These are phyloP conservation scores for Yamadazyma conglobata DNA, from an alignment of 1,139 yeast genomes.

Conservation along the genomic window DNA sequence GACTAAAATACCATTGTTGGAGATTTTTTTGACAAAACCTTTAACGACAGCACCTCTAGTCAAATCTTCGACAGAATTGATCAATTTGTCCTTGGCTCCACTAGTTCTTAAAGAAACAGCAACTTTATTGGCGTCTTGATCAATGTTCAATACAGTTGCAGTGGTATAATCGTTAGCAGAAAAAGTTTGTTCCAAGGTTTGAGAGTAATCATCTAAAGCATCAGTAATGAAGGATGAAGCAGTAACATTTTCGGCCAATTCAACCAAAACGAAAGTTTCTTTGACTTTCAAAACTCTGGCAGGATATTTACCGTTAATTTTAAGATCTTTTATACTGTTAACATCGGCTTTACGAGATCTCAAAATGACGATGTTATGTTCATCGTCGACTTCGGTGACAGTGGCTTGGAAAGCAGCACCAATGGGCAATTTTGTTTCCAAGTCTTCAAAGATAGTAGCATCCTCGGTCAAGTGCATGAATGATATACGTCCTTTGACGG, in stretches of 20 bases:
- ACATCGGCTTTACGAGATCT: conserved; percentile 47
- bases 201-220: conserved; percentile 68
- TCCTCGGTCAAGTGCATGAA: conserved; percentile 63
- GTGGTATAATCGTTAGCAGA: conserved; percentile 55
- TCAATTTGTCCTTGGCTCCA: conserved; percentile 50
- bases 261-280: conserved; percentile 62
- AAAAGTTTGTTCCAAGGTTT: conserved; percentile 51
- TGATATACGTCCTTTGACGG: conserved; percentile 64
- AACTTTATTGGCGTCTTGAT: conserved; percentile 53
- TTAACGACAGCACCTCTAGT: conserved; percentile 67
- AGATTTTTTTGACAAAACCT: conserved; percentile 75
- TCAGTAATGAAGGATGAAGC: conserved; percentile 77
- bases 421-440: conserved; percentile 58
- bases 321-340: conserved; percentile 46
- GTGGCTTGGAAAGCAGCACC: conserved; percentile 67
- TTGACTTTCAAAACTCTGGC: conserved; percentile 64
- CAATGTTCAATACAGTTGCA: conserved; percentile 60
- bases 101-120: conserved; percentile 61
- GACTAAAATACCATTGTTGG: conserved; percentile 77
- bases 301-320: conserved; percentile 59
- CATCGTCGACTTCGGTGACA: conserved; percentile 53
- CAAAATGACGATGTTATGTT: conserved; percentile 49
- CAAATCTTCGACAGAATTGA: conserved; percentile 53
- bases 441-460: conserved; percentile 44
- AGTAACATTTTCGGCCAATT: conserved; percentile 55